Evolutionary conservation across 257 asterid genomes (phyloP).

Genomic region (Solanum boliviense): DNA sequence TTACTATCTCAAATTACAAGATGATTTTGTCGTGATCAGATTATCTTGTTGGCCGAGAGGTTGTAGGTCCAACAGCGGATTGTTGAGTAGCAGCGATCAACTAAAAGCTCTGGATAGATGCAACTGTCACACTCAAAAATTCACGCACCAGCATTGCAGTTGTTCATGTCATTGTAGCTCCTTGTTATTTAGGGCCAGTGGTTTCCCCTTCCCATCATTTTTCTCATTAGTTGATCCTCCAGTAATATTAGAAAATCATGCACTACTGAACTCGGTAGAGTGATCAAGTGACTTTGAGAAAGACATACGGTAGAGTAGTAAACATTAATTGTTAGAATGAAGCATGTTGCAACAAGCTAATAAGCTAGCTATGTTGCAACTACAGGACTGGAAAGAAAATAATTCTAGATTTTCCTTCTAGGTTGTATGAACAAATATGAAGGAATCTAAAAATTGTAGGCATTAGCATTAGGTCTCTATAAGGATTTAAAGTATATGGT

Average conservation of each 20-base stretch:
- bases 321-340: no score
- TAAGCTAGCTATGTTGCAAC: no score
- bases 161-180: slow-evolving; percentile 92
- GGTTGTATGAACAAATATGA: no score
- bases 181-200: slow-evolving; percentile 71
- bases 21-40: slow-evolving; percentile 72
- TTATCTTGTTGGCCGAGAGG: slow-evolving; percentile 33
- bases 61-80: slow-evolving; percentile 11
- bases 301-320: slow-evolving; percentile 46
- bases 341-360: no score
- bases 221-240: slow-evolving; percentile 21
- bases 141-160: slow-evolving; percentile 81
- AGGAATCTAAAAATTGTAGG: no score
- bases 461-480: no score
- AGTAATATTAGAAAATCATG: slow-evolving; percentile 55
- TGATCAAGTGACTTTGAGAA: slow-evolving; percentile 57
- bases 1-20: slow-evolving; percentile 75
- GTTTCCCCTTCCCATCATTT: slow-evolving; percentile 35
- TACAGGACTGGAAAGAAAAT: no score
- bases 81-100: slow-evolving; percentile 52
- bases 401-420: no score
- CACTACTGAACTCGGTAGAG: slow-evolving; percentile 66
- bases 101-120: slow-evolving; percentile 81
- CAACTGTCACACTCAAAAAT: slow-evolving; percentile 84
- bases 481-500: no score